Evolutionary conservation across 306 rosid genomes (phyloP).

Genomic region (Luffa aegyptiaca): DNA sequence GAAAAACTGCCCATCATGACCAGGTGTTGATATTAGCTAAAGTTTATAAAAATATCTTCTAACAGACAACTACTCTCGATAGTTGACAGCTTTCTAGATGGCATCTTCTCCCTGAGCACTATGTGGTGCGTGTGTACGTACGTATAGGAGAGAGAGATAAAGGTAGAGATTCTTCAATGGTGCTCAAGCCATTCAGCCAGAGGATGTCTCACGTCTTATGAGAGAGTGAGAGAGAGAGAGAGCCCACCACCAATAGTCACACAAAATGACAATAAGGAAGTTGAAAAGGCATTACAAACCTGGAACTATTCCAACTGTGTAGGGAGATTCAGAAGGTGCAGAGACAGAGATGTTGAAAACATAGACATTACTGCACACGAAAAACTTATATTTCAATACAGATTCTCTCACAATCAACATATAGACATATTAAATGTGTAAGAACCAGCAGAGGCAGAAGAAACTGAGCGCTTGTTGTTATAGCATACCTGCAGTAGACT

Average conservation of each 20-base stretch:
- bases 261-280: not conserved
- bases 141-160: not conserved
- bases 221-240: not conserved
- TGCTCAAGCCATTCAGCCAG: not conserved
- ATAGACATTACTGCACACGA: conserved; percentile 63
- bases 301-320: conserved; percentile 82
- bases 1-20: not conserved
- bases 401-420: not conserved
- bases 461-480: not conserved
- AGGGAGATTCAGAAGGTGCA: conserved; percentile 71
- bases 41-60: not conserved
- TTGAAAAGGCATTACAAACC: conserved; percentile 35
- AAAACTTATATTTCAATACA: conserved; percentile 8
- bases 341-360: conserved; percentile 71
- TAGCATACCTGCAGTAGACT: conserved; percentile 80
- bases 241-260: not conserved
- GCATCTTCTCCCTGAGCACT: not conserved
- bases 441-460: conserved; percentile 6
- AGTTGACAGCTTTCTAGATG: not conserved
- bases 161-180: conserved; percentile 5
- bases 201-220: not conserved
- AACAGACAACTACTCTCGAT: not conserved
- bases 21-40: not conserved
- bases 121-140: not conserved
- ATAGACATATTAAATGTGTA: not conserved